Base-by-base conservation (phyloP, 352 stramenopile genomes). In the Peronosclerospora sorghi region DNA sequence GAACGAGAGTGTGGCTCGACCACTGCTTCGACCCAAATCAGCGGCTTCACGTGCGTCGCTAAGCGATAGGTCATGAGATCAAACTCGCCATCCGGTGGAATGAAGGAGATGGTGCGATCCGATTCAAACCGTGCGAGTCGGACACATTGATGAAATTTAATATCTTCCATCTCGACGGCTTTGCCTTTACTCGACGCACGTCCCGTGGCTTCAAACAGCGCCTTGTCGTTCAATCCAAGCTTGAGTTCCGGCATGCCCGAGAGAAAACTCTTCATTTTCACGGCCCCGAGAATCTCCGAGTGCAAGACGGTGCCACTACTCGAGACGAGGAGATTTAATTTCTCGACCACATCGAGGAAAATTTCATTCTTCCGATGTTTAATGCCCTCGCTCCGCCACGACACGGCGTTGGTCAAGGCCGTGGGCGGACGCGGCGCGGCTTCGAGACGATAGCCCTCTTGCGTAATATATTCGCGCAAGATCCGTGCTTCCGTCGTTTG, bases 281-380 rank as follows among this genome's bases (percentile, higher is more conserved):
- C 88, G 5, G 89, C 92, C 17, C 96, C 96, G 10, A 98, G 77
- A 51, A 99, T 99, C 64, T 99, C 96, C 37, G 79, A 97, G 63
- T 98, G 87, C 27, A 99, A 61, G 17, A 99, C 96, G 8, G 95
- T 98, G 23, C 97, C 97, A 58, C 97, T 98, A 36, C 78, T 94
- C 0, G 92, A 95, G 12, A 99, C 94, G 1, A 99, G 69, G 39
- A 96, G 32, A 51, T 95, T 93, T 49, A 99, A 77, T 60, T 98
- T 99, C 67, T 99, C 96, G 12, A 99, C 93, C 1, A 99, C 96
- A 67, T 99, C 97, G 51, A 99, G 65, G 57, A 99, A 99, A 39
- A 99, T 98, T 70, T 99, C 97, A 72, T 99, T 99, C 83, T 99
- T 99, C 54, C 96, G 93, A 66, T 99, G 94, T 61, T 98, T 98